phyloP scores from a whole-genome alignment of 768 basidiomycete species.

The Sporobolomyces roseus region DNA sequence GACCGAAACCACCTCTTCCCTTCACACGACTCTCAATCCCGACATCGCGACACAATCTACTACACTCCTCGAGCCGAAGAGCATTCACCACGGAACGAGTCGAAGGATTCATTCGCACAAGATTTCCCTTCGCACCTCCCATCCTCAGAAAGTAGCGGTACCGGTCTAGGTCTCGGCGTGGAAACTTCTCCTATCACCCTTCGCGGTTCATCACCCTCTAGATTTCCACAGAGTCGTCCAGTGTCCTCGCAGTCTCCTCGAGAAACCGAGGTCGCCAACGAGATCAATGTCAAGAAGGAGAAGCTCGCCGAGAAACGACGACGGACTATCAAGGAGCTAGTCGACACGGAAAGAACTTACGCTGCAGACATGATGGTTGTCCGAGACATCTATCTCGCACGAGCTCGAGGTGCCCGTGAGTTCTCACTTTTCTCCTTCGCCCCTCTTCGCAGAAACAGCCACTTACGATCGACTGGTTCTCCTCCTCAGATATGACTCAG shows the following conservation, averaged over 20 bases:
- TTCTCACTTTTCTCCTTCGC: not conserved
- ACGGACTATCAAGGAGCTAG: slow-evolving; percentile 66
- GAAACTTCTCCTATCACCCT: slow-evolving; percentile 21
- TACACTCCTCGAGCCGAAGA: slow-evolving; percentile 4
- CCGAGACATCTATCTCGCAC: slow-evolving; percentile 61
- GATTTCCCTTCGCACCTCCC: no score
- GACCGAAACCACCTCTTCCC: not conserved
- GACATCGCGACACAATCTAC: slow-evolving; percentile 6
- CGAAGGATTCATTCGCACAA: no score
- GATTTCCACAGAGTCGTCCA: not conserved
- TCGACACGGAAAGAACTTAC: slow-evolving; percentile 93
- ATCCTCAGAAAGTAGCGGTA: no score
- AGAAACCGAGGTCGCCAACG: not conserved
- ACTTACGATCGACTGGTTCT: not conserved
- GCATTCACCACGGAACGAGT: not conserved
- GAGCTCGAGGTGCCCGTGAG: slow-evolving; percentile 32
- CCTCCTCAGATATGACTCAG: slow-evolving; percentile 24
- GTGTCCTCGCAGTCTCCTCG: not conserved
- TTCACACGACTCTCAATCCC: not conserved
- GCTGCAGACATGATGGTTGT: slow-evolving; percentile 94
- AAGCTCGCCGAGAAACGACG: slow-evolving; percentile 25
- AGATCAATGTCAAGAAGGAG: slow-evolving; percentile 10
- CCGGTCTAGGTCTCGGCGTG: not conserved
- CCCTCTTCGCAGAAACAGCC: not conserved
- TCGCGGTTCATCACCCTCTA: slow-evolving; percentile 17